Conservation (phyloP, 2,329 filamentous ascomycete genomes). For the Epichloe baconii region DNA sequence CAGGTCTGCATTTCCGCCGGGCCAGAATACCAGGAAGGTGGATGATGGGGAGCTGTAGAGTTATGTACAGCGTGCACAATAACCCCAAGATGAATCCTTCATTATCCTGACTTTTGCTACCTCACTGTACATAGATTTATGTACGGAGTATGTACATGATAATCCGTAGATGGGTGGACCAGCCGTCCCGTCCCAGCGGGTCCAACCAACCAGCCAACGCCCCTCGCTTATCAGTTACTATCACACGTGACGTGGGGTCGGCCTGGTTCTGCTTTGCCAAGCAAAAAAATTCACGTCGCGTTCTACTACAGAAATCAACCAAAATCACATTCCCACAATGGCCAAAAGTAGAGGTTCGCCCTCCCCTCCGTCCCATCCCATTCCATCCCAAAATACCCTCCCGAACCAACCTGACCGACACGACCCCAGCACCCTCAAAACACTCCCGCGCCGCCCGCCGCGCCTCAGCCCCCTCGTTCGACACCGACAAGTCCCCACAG, state of each 20-base stretch:
- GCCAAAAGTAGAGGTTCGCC: slow-evolving; percentile 8
- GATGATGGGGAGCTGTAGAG: slow-evolving; percentile 4
- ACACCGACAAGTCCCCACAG: slow-evolving; percentile 61
- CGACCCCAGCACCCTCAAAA: slow-evolving; percentile 40
- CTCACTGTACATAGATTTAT: no score
- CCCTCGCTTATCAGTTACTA: neutral
- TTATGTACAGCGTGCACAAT: no score
- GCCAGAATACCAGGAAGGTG: slow-evolving; percentile 5
- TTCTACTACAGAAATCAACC: neutral
- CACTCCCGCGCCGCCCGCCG: slow-evolving; percentile 66
- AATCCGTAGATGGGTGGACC: neutral
- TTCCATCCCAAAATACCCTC: neutral
- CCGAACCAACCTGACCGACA: neutral
- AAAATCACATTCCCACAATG: slow-evolving; percentile 3
- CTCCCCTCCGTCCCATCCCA: neutral
- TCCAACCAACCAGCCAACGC: neutral
- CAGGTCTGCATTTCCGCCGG: slow-evolving; percentile 16
- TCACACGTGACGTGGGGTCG: neutral
- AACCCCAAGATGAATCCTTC: no score
- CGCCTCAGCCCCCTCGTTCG: slow-evolving; percentile 55
- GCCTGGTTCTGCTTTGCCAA: neutral
- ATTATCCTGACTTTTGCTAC: no score
- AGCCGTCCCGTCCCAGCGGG: neutral
- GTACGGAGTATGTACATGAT: neutral
- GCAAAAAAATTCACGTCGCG: neutral